These are phyloP conservation scores for Termitomyces sp. DNA, from an alignment of 768 basidiomycete genomes.

Conservation along the genomic window DNA sequence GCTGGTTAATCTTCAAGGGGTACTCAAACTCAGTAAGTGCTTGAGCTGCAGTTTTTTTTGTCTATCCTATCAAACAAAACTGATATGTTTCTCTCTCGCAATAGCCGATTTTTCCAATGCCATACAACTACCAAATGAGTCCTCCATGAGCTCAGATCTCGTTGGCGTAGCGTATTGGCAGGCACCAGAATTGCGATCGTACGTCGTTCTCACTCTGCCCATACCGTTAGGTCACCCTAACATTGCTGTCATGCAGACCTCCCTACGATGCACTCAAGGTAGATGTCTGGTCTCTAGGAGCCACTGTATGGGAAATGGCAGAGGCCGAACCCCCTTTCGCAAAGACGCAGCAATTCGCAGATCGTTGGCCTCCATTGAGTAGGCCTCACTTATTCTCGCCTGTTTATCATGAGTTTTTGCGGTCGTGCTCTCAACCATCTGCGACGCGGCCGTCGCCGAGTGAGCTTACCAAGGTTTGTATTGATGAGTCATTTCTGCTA, in stretches of 20 bases:
- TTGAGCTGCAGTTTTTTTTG: not conserved
- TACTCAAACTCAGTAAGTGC: constrained; percentile 68
- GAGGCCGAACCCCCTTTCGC: constrained; percentile 72
- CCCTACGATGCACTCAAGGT: constrained; percentile 70
- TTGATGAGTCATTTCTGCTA: constrained; percentile 1
- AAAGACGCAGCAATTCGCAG: constrained; percentile 46
- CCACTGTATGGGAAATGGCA: constrained; percentile 80
- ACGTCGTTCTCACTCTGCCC: constrained; percentile 18
- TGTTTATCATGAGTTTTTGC: constrained; percentile 69
- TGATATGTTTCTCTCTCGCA: not conserved
- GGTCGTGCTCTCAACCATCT: constrained; percentile 57
- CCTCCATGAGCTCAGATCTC: constrained; percentile 46
- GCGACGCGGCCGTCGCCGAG: constrained; percentile 47
- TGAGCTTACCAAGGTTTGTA: constrained; percentile 53
- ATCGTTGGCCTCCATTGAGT: constrained; percentile 60
- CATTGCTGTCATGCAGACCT: constrained; percentile 32
- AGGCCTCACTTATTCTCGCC: constrained; percentile 59
- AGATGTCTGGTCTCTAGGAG: constrained; percentile 79
- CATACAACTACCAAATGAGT: constrained; percentile 47
- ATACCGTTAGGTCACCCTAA: not conserved
- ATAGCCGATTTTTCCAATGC: constrained; percentile 81
- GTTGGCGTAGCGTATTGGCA: constrained; percentile 83
- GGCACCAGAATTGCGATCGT: constrained; percentile 77
- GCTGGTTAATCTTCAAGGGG: constrained; percentile 59
- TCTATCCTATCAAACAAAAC: not conserved